phyloP scores from a whole-genome alignment of 306 rosid species.

The Lupinus albus region DNA sequence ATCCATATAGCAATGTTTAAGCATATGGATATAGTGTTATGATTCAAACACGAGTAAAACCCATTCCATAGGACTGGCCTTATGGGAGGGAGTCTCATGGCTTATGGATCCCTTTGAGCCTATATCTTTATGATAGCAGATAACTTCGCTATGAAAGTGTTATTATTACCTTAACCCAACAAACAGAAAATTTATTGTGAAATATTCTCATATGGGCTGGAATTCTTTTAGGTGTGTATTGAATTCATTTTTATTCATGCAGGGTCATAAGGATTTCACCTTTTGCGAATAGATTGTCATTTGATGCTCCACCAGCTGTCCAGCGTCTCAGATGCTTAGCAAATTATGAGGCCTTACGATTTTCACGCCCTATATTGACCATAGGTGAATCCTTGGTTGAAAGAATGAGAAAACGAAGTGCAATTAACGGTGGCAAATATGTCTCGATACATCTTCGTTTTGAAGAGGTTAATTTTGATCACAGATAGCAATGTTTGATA shows the following conservation, averaged over 20 bases:
- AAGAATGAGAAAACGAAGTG: conserved; percentile 85
- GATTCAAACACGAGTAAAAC: not conserved
- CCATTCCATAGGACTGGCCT: not conserved
- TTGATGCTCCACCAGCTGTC: conserved; percentile 92
- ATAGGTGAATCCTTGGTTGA: conserved; percentile 80
- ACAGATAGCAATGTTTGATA: conserved; percentile 17
- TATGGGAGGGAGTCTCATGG: not conserved
- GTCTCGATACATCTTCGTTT: conserved; percentile 95
- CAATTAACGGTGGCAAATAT: conserved; percentile 80
- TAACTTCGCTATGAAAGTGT: not conserved
- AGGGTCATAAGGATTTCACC: conserved; percentile 98
- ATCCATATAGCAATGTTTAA: too few species aligned
- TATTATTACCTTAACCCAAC: conserved; percentile 3
- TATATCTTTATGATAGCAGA: conserved; percentile 15
- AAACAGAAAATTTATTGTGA: conserved; percentile 18
- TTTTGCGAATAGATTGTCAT: conserved; percentile 90
- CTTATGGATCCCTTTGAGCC: not conserved
- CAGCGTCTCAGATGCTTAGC: conserved; percentile 94
- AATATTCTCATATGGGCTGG: conserved; percentile 24
- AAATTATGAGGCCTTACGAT: conserved; percentile 81
- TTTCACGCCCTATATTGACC: conserved; percentile 66
- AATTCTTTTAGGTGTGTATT: not conserved
- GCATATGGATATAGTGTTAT: not conserved
- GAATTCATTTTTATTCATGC: conserved; percentile 39
- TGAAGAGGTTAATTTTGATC: conserved; percentile 78